Percentiles rank a stretch among this genome's conserved stretches.
These are phyloP conservation scores for Tetrapisispora namnaoensis DNA, from an alignment of 805 yeast genomes.

Conservation along the genomic window DNA sequence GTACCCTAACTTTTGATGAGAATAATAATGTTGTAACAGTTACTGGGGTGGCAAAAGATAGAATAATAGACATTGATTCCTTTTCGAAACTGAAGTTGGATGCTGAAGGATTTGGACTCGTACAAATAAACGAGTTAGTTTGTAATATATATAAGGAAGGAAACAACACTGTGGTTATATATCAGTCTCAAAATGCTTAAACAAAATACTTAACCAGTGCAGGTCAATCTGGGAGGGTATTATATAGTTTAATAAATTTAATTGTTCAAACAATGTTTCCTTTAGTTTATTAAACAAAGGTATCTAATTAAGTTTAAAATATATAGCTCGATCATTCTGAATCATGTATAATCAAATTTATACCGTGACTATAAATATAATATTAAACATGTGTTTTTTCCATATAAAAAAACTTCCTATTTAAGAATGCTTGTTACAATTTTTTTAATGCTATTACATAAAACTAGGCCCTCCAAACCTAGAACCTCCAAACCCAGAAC, in stretches of 20 bases:
- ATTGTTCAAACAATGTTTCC: too few species aligned
- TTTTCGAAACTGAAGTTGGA: slow-evolving; percentile 18
- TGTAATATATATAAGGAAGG: slow-evolving; percentile 21
- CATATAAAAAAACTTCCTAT: too few species aligned
- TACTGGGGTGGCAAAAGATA: slow-evolving; percentile 24
- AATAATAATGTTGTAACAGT: slow-evolving; percentile 24
- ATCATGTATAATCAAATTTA: too few species aligned
- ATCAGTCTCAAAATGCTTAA: slow-evolving; percentile 2
- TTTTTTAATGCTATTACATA: background rate
- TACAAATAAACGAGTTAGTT: slow-evolving; percentile 13
- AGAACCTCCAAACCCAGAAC: background rate
- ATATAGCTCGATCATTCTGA: too few species aligned
- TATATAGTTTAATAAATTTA: too few species aligned
- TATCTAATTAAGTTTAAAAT: too few species aligned
- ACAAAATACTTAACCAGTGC: background rate
- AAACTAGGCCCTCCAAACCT: slow-evolving; percentile 2
- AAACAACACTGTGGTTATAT: slow-evolving; percentile 22
- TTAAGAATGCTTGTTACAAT: too few species aligned
- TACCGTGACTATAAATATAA: too few species aligned
- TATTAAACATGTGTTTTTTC: too few species aligned
- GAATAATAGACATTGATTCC: slow-evolving; percentile 18
- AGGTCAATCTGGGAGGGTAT: too few species aligned
- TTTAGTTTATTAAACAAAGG: too few species aligned
- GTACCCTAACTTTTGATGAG: slow-evolving; percentile 26
- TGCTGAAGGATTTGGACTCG: slow-evolving; percentile 19